Percentiles rank a stretch among this genome's conserved stretches.
Evolutionary conservation across 345 rosid genomes (phyloP).

Genomic region (Firmiana major): DNA sequence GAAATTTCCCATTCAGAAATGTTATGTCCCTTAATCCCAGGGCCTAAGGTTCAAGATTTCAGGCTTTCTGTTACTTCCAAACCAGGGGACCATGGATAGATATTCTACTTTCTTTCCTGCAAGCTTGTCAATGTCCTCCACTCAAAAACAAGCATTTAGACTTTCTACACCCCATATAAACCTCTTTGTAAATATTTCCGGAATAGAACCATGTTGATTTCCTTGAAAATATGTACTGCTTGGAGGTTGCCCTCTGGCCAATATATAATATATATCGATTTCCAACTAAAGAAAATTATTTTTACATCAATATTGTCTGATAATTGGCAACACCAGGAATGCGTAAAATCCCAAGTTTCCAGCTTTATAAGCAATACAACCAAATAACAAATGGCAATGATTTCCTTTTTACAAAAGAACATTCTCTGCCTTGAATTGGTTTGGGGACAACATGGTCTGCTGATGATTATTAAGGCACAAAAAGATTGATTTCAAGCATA

Average conservation of each 20-base stretch:
- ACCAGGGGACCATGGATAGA: background rate
- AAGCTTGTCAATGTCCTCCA: background rate
- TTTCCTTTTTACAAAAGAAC: background rate
- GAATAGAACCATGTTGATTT: background rate
- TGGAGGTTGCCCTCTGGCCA: too few species aligned
- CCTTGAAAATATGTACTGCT: background rate
- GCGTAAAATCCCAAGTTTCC: background rate
- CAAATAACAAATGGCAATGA: background rate
- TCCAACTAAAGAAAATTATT: too few species aligned
- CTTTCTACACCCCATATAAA: background rate
- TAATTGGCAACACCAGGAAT: background rate
- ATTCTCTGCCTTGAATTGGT: background rate
- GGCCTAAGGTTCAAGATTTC: background rate
- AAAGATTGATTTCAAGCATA: background rate
- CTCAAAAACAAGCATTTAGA: background rate
- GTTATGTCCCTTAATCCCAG: background rate
- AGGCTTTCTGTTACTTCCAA: background rate
- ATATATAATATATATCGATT: too few species aligned
- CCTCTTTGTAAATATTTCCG: background rate
- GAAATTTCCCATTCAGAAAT: background rate
- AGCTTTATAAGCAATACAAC: background rate
- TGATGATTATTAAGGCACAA: background rate
- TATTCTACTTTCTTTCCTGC: background rate
- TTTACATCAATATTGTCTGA: too few species aligned
- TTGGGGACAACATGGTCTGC: background rate